Base-by-base conservation (phyloP, 305 asterid genomes). In the Petunia hybrid region DNA sequence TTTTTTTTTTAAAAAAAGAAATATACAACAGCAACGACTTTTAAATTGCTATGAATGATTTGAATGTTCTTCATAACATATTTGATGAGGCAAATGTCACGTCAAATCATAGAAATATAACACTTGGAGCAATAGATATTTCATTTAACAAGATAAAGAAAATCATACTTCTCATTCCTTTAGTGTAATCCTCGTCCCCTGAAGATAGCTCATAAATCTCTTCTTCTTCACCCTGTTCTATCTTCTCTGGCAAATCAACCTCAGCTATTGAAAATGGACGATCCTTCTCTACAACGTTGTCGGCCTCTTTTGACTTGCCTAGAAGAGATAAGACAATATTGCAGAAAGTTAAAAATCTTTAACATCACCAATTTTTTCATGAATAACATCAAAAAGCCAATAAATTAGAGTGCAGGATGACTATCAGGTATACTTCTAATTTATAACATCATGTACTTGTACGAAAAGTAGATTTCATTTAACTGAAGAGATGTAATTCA, bases 151-250 rank as follows among this genome's bases (percentile, higher is more conserved):
- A 53, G 3, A 53, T 53, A 53, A 53, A 61, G 12, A 70, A 45
- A 82, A 12, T 43, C 97, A 48, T 93, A 96, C 99, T 94, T 89
- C 82, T 89, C 98, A 94, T 89, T 90, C 99, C 99, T 84, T 85
- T 91, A 0, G 93, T 88, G 83, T 76, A 79, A 80, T 91, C 93
- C 83, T 96, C 98, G 62, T 92, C 98, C 41, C 98, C 98, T 5
- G 98, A 94, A 78, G 95, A 90, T 84, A 96, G 90, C 86, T 91
- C 89, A 88, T 89, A 90, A n/a, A 89, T 87, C 76, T 91, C 98
- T 73, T 88, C 89, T 76, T 82, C 90, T 51, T 59, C 82, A 79
- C 79, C 81, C 69, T 84, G 87, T 80, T 59, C 88, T 80, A 71
- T 87, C 79, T 85, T 90, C 76, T 82, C 88, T 51, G 66, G 77